These are phyloP conservation scores for Podochytrium sp. DNA, from an alignment of 192 early-diverging fungal species.

Conservation along the genomic window DNA sequence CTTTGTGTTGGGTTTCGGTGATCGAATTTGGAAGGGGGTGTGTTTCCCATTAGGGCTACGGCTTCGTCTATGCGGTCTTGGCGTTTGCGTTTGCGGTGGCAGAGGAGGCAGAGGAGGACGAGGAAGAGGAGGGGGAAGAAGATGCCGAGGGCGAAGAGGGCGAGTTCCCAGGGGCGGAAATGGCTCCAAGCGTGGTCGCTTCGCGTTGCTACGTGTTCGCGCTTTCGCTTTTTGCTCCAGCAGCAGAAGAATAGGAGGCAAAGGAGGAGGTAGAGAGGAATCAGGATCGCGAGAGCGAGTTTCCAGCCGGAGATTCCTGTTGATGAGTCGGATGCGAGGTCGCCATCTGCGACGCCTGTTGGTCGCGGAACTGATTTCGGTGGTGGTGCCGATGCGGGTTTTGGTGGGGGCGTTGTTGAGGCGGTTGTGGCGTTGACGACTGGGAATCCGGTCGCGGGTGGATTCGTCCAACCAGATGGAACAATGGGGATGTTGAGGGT, in stretches of 20 bases:
- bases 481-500: constrained; percentile 11
- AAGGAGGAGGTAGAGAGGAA: constrained; percentile 1
- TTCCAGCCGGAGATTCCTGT: constrained; percentile 7
- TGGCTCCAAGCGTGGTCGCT: not conserved
- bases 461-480: constrained; percentile 18
- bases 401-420: no score
- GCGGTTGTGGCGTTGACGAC: constrained; percentile 16
- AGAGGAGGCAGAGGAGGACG: not conserved
- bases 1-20: no score
- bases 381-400: no score
- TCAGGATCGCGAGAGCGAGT: not conserved
- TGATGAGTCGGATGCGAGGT: not conserved
- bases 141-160: not conserved
- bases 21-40: no score
- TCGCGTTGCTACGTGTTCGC: not conserved
- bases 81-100: not conserved
- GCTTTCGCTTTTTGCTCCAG: not conserved
- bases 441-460: constrained; percentile 5
- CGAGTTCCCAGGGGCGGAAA: not conserved
- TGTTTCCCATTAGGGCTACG: no score
- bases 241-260: constrained; percentile 1
- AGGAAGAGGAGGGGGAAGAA: constrained; percentile 10
- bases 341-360: no score
- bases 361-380: no score
- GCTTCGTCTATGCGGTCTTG: no score